A percentile compares a stretch with the other conserved stretches of the same genome.
Evolutionary conservation across 805 yeast genomes (phyloP).

Genomic region (Barnettozyma californica): DNA sequence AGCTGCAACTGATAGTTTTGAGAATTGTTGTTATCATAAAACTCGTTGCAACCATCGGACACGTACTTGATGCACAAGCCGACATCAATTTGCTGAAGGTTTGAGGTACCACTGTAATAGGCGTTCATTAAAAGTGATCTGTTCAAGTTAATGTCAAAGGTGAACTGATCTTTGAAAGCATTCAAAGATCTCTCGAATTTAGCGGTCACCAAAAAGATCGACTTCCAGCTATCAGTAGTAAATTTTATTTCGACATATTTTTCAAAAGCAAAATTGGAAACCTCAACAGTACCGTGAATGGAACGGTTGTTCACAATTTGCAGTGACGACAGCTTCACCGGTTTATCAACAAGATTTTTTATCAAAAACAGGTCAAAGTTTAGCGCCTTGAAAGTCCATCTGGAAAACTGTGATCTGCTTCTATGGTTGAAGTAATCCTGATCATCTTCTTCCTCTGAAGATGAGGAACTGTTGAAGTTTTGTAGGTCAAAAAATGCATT

Average conservation of each 20-base stretch:
- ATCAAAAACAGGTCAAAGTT: conserved; percentile 17
- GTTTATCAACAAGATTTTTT: conserved; percentile 22
- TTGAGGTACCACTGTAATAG: conserved; percentile 7
- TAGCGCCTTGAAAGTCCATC: conserved; percentile 16
- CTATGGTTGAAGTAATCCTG: conserved; percentile 17
- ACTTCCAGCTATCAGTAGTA: conserved; percentile 46
- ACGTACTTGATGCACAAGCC: conserved; percentile 37
- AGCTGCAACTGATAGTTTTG: conserved; percentile 34
- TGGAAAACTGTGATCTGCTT: conserved; percentile 11
- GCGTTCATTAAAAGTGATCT: conserved; percentile 20
- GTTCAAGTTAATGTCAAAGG: conserved; percentile 42
- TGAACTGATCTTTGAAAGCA: conserved; percentile 36
- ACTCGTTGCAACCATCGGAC: conserved; percentile 24
- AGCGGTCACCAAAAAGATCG: conserved; percentile 36
- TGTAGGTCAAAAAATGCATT: conserved; percentile 23
- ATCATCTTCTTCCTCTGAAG: conserved; percentile 19
- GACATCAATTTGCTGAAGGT: conserved; percentile 18
- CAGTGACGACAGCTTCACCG: conserved; percentile 34
- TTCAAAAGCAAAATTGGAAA: conserved; percentile 33
- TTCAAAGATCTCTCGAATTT: conserved; percentile 22
- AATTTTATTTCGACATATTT: conserved; percentile 40
- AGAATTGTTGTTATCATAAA: conserved; percentile 37
- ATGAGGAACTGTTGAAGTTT: conserved; percentile 12
- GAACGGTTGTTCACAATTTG: conserved; percentile 35
- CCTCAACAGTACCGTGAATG: conserved; percentile 36